Conservation (phyloP, 2,329 filamentous ascomycete genomes). For the Monilinia fructigena region DNA sequence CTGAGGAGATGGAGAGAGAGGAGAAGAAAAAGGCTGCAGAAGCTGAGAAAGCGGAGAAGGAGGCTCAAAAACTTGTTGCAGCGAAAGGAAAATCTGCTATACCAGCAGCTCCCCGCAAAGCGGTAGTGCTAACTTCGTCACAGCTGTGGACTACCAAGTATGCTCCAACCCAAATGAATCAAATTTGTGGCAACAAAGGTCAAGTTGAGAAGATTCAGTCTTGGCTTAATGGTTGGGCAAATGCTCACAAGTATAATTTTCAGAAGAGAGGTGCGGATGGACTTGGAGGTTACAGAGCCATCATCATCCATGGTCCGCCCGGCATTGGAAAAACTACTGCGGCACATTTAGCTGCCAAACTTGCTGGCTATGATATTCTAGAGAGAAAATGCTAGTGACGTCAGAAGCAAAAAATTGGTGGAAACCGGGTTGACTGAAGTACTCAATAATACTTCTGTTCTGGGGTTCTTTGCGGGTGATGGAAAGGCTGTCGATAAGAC, state of each 20-base stretch:
- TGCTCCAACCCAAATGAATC: constrained; percentile 76
- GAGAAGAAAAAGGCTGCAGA: constrained; percentile 61
- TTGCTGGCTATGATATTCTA: constrained; percentile 90
- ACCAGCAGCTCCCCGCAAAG: constrained; percentile 44
- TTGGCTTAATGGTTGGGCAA: constrained; percentile 83
- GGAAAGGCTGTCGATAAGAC: constrained; percentile 73
- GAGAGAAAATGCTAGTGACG: constrained; percentile 94
- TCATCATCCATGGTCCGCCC: constrained; percentile 92
- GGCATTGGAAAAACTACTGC: constrained; percentile 98
- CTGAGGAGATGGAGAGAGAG: constrained; percentile 80
- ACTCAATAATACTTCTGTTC: constrained; percentile 87
- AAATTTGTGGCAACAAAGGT: constrained; percentile 93
- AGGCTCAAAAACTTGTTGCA: constrained; percentile 36
- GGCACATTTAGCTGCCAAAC: constrained; percentile 86
- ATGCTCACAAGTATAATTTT: constrained; percentile 76
- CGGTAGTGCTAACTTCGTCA: constrained; percentile 48
- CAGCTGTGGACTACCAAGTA: constrained; percentile 95
- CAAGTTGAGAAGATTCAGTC: constrained; percentile 84
- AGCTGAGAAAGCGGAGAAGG: constrained; percentile 51
- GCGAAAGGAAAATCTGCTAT: constrained; percentile 41
- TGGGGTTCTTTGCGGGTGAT: constrained; percentile 85
- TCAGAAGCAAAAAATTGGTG: constrained; percentile 92
- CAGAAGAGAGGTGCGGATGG: constrained; percentile 81
- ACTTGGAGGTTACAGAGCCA: constrained; percentile 77
- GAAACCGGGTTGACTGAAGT: constrained; percentile 86